Conservation (phyloP, 352 stramenopile species). For the Phytophthora pisi region DNA sequence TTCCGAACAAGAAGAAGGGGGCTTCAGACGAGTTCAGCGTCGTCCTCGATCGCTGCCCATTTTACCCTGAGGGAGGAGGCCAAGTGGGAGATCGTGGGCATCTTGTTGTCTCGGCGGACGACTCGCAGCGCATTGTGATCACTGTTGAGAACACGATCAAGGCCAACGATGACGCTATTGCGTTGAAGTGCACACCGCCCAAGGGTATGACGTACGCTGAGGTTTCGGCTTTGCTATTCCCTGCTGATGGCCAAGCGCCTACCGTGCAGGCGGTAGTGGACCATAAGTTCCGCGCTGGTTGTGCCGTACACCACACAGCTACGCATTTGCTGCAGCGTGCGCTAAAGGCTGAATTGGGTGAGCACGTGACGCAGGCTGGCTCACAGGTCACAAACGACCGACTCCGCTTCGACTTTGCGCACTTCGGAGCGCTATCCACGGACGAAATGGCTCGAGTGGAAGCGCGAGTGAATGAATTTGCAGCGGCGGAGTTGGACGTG, state of each 20-base stretch:
- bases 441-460: constrained; percentile 71
- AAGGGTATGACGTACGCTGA: constrained; percentile 31
- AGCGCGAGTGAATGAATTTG: constrained; percentile 62
- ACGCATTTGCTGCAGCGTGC: constrained; percentile 80
- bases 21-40: constrained; percentile 37
- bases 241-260: constrained; percentile 1
- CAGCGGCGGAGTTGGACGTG: constrained; percentile 44
- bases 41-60: constrained; percentile 66
- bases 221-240: constrained; percentile 30
- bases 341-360: constrained; percentile 68
- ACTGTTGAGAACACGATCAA: constrained; percentile 57
- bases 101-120: constrained; percentile 25
- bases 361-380: constrained; percentile 76
- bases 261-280: constrained; percentile 57
- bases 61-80: constrained; percentile 79
- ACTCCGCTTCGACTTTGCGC: constrained; percentile 84
- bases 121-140: constrained; percentile 14
- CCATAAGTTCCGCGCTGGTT: constrained; percentile 50
- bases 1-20: constrained; percentile 12
- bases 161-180: constrained; percentile 45
- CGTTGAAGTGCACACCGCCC: constrained; percentile 51
- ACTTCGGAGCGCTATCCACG: constrained; percentile 69
- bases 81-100: constrained; percentile 74
- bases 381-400: constrained; percentile 67
- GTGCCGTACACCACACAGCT: constrained; percentile 73